Conservation (phyloP, 2,329 filamentous ascomycete genomes). For the Fusarium equiseti region DNA sequence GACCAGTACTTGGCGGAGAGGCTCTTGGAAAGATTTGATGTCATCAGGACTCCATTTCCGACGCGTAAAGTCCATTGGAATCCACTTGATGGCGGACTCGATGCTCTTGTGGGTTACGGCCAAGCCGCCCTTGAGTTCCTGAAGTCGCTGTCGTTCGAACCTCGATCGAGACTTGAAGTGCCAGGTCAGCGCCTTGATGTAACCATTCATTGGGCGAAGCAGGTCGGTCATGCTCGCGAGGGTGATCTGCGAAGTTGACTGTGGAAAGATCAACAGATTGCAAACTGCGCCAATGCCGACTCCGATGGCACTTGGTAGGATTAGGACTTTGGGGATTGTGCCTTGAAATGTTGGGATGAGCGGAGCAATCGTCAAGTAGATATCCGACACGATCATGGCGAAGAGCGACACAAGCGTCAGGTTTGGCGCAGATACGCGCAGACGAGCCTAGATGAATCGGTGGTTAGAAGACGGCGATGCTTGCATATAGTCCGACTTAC, state of each 20-base stretch:
- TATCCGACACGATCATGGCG: slow-evolving; percentile 14
- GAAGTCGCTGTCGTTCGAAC: slow-evolving; percentile 2
- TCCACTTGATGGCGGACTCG: slow-evolving; percentile 16
- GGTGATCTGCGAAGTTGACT: slow-evolving; percentile 21
- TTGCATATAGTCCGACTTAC: not conserved
- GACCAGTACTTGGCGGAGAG: not conserved
- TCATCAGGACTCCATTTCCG: slow-evolving; percentile 18
- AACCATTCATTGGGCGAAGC: slow-evolving; percentile 13
- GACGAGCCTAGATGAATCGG: not conserved
- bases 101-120: not conserved
- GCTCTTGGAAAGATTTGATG: slow-evolving; percentile 22
- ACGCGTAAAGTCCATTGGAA: slow-evolving; percentile 20
- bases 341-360: slow-evolving; percentile 14
- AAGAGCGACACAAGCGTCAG: slow-evolving; percentile 14
- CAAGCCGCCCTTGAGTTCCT: slow-evolving; percentile 3
- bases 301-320: slow-evolving; percentile 6
- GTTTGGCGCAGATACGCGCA: slow-evolving; percentile 21
- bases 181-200: slow-evolving; percentile 16
- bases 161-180: slow-evolving; percentile 15
- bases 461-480: not conserved
- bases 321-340: slow-evolving; percentile 13
- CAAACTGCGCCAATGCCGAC: slow-evolving; percentile 15
- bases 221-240: slow-evolving; percentile 17
- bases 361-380: slow-evolving; percentile 9
- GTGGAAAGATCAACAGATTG: slow-evolving; percentile 16